Evolutionary conservation across 2,329 filamentous ascomycete species (phyloP).

Genomic region (Xylariaceae sp.): DNA sequence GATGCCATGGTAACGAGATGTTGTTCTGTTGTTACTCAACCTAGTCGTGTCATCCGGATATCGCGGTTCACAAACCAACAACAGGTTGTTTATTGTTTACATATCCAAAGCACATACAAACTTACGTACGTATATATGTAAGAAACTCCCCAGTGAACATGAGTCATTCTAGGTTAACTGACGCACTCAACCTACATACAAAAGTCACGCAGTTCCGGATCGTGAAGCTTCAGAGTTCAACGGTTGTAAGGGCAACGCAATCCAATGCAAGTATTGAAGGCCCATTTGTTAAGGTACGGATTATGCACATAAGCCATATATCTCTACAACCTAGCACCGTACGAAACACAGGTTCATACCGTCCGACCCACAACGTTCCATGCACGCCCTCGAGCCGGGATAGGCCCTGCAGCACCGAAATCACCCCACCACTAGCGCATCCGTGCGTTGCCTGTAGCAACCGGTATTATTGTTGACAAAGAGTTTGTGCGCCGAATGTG

Average conservation of each 20-base stretch:
- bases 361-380: no score
- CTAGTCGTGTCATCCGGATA: no score
- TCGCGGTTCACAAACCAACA: no score
- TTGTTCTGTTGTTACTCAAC: no score
- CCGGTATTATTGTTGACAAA: constrained; percentile 20
- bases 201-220: background rate
- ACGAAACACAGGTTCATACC: no score
- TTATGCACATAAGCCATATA: no score
- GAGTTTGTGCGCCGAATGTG: constrained; percentile 8
- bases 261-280: background rate
- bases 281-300: background rate
- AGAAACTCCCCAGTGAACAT: no score
- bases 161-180: no score
- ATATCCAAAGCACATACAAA: background rate
- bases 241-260: constrained; percentile 22
- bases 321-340: no score
- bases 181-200: no score
- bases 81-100: background rate
- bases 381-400: background rate
- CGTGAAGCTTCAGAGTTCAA: constrained; percentile 17
- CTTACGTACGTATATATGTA: no score
- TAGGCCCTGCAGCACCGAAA: background rate
- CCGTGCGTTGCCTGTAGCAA: constrained; percentile 17
- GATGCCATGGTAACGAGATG: no score
- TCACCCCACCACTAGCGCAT: background rate